Evolutionary conservation across 257 asterid species (phyloP).

Genomic region (Capsicum pubescens): DNA sequence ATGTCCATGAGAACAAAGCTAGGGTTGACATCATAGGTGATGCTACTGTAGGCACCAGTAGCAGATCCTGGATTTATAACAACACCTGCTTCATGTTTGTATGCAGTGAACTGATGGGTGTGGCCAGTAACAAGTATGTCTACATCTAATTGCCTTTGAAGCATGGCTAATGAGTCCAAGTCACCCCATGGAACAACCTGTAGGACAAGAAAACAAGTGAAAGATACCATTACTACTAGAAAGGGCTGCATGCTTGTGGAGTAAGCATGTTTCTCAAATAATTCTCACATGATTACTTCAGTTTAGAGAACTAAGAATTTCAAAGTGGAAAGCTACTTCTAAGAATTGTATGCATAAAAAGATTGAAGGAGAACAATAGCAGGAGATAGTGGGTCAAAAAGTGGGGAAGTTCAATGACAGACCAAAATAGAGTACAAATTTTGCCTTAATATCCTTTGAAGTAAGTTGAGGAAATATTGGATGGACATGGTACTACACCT

Average conservation of each 20-base stretch:
- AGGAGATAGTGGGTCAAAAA: neutral
- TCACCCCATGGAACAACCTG: slow-evolving; percentile 99
- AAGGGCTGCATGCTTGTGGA: neutral
- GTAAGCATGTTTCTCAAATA: slow-evolving; percentile 20
- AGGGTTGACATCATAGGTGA: slow-evolving; percentile 94
- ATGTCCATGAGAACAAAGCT: slow-evolving; percentile 98
- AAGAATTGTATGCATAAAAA: neutral
- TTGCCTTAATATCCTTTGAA: neutral
- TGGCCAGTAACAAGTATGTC: slow-evolving; percentile 96
- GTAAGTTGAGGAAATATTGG: neutral
- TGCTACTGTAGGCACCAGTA: slow-evolving; percentile 96
- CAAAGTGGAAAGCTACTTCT: neutral
- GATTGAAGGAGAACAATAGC: neutral
- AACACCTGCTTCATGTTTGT: slow-evolving; percentile 97
- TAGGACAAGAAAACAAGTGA: neutral
- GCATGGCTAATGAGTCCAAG: slow-evolving; percentile 92
- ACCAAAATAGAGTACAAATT: neutral
- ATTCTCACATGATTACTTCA: neutral
- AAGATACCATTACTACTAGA: neutral
- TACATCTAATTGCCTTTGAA: slow-evolving; percentile 94
- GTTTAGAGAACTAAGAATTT: neutral
- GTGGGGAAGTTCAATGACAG: neutral
- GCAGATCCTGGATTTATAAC: slow-evolving; percentile 98
- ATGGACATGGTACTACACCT: neutral
- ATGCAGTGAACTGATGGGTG: slow-evolving; percentile 95